Base-by-base conservation (phyloP, 2,329 filamentous ascomycete genomes). In the Stachybotrys elegans region DNA sequence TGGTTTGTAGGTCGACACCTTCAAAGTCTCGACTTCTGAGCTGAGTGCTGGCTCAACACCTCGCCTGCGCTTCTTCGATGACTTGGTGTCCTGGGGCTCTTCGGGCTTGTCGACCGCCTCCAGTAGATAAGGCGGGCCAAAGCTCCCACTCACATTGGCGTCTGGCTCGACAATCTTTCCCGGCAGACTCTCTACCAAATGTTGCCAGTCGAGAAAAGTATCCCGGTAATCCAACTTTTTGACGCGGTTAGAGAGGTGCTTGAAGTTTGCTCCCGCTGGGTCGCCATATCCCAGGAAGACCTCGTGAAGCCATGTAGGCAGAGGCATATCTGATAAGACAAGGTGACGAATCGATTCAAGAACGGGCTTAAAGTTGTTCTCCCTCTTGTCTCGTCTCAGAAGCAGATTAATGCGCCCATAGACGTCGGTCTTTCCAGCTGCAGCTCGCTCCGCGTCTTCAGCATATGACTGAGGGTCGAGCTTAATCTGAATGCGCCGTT, bases 201-300 rank as follows among this genome's bases (percentile, higher is more conserved):
- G 94, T 55, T 94, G 83, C 91, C 92, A 97, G 67, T 96, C 83
- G 47, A 97, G 67, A 61, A 98, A 96, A 0, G 93, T 97, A 60
- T 98, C 94, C 44, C 90, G 79, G 61, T 90, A 96, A 62, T 98
- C 90, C 43, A 98, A 72, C 44, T 79, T 87, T 56, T 82, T 81
- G 50, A 95, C 73, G 46, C 83, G 79, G 61, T 89, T 93, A 2
- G 86, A 70, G 14, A 98, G 69, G 41, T 89, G 84, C 50, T 87
- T 89, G 68, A 95, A 95, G 19, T 82, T 86, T 25, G 93, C 93
- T 46, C 87, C 84, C 22, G 88, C 79, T 46, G 93, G 92, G 63
- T 98, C 91, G 38, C 93, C 93, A 62, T 95, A 97, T 4, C 93
- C 93, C n/a, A 98, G 72, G 63, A 97, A 98, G 9, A 97, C 92